Percentiles rank a stretch among this genome's conserved stretches.
Conservation (phyloP, 1,284 basidiomycete genomes). For the Trichosporon sp. region DNA sequence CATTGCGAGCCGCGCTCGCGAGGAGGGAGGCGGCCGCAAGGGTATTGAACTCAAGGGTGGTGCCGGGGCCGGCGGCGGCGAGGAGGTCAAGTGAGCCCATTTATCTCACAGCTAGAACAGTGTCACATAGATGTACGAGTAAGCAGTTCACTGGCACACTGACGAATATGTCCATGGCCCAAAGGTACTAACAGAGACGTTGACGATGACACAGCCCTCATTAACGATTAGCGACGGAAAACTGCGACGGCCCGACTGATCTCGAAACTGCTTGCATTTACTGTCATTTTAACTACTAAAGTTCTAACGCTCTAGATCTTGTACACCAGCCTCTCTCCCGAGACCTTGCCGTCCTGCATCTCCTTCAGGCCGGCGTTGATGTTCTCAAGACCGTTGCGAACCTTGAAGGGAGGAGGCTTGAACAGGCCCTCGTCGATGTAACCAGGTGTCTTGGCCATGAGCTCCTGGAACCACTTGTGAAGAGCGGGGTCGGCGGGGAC, state of each 20-base stretch:
- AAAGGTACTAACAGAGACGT: too few relatives aligned
- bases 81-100: constrained; percentile 40
- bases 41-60: constrained; percentile 53
- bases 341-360: constrained; percentile 35
- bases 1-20: constrained; percentile 35
- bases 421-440: constrained; percentile 37
- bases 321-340: constrained; percentile 29
- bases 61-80: constrained; percentile 48
- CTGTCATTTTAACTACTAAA: not conserved
- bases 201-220: too few relatives aligned
- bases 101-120: too few relatives aligned
- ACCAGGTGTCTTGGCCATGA: constrained; percentile 35
- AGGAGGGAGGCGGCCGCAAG: constrained; percentile 34
- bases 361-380: constrained; percentile 38
- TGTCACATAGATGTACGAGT: not conserved
- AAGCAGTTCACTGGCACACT: not conserved
- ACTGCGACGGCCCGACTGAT: not conserved
- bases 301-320: constrained; percentile 20
- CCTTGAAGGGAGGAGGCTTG: constrained; percentile 42
- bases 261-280: not conserved
- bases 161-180: too few relatives aligned
- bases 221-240: too few relatives aligned
- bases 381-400: constrained; percentile 39
- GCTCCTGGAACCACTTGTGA: constrained; percentile 37
- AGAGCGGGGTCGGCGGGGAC: constrained; percentile 37